Percentiles rank a stretch among this genome's conserved stretches.
These are phyloP conservation scores for Marasmius oreades DNA, from an alignment of 1,284 basidiomycete genomes.

Conservation along the genomic window DNA sequence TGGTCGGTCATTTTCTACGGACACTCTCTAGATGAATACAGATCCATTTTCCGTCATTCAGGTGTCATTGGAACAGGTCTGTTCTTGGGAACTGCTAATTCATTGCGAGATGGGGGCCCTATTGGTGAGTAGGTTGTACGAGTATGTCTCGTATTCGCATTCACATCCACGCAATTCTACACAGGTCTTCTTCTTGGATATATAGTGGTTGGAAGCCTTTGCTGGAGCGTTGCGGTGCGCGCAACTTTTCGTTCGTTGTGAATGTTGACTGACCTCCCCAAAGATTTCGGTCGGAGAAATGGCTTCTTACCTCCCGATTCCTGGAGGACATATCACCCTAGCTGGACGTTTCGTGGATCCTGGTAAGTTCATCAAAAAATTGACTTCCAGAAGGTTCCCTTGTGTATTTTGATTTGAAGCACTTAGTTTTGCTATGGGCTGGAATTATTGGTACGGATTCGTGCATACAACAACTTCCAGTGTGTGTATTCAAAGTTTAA, in stretches of 20 bases:
- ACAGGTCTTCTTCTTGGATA: slow-evolving; percentile 67
- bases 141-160: background rate
- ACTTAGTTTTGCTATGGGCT: slow-evolving; percentile 79
- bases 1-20: slow-evolving; percentile 27
- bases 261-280: slow-evolving; percentile 30
- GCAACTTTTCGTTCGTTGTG: slow-evolving; percentile 9
- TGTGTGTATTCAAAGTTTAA: too few species aligned
- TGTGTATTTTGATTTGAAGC: slow-evolving; percentile 75
- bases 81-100: slow-evolving; percentile 48
- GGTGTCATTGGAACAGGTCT: slow-evolving; percentile 73
- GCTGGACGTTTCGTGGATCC: slow-evolving; percentile 33
- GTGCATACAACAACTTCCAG: background rate
- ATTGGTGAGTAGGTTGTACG: slow-evolving; percentile 28
- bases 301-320: slow-evolving; percentile 67
- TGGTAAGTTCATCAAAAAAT: background rate
- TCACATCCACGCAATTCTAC: background rate
- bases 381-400: background rate
- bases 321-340: slow-evolving; percentile 75
- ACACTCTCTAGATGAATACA: too few species aligned
- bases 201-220: slow-evolving; percentile 51
- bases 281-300: slow-evolving; percentile 54
- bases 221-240: slow-evolving; percentile 30
- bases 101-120: slow-evolving; percentile 56
- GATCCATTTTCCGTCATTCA: too few species aligned
- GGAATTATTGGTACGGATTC: slow-evolving; percentile 66